phyloP scores from a whole-genome alignment of 1,284 basidiomycete species.

The Cryptococcus sp. region DNA sequence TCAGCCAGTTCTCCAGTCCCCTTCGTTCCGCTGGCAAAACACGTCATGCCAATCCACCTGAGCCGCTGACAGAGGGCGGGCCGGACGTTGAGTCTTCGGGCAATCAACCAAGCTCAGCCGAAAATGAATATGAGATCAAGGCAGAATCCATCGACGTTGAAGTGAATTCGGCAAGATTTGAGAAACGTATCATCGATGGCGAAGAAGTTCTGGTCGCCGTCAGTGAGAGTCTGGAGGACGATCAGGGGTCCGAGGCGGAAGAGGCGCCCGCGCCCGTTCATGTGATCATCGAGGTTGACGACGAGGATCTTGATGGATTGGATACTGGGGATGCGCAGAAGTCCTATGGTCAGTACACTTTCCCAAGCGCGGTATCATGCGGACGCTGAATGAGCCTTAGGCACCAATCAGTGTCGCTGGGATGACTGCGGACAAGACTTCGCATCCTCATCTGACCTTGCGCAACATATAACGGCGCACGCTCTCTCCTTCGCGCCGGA shows the following conservation, averaged over 20 bases:
- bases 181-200: conserved; percentile 17
- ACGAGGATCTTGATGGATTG: conserved; percentile 4
- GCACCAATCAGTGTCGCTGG: too few relatives aligned
- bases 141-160: background rate
- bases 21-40: background rate
- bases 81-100: background rate
- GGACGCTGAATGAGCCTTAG: too few relatives aligned
- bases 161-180: background rate
- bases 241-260: background rate
- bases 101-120: too few relatives aligned
- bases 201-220: conserved; percentile 18
- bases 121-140: conserved; percentile 4
- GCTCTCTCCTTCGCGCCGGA: too few relatives aligned
- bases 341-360: too few relatives aligned
- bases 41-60: background rate
- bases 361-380: too few relatives aligned
- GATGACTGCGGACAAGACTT: too few relatives aligned
- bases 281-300: background rate
- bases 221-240: conserved; percentile 13
- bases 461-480: too few relatives aligned
- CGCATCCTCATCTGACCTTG: too few relatives aligned
- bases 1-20: conserved; percentile 1
- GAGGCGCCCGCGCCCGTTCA: conserved; percentile 1
- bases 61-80: background rate
- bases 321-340: background rate